phyloP scores from a whole-genome alignment of 176 grass and related monocot species.

The Saccharum officinarum region DNA sequence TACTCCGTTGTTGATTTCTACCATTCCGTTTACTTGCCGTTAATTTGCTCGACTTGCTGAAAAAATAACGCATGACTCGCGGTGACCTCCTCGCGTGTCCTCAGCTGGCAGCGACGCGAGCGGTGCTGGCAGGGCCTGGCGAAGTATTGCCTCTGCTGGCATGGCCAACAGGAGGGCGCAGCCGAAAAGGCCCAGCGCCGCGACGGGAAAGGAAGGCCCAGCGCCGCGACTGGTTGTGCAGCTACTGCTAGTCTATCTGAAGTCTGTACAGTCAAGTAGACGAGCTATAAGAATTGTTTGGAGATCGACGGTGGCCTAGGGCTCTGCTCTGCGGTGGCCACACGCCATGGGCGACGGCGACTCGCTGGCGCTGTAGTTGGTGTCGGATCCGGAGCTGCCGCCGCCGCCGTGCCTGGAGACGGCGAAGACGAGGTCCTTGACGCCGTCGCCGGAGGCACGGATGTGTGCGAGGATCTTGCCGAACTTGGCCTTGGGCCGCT shows the following conservation, averaged over 20 bases:
- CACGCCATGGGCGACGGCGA: not conserved
- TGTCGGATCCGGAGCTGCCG: not conserved
- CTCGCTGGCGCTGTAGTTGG: not conserved
- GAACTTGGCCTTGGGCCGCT: not conserved
- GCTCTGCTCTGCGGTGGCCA: not conserved
- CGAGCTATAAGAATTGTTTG: not conserved
- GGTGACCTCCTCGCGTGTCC: no score
- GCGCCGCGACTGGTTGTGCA: no score
- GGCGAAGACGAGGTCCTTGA: not conserved
- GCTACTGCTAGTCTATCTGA: not conserved
- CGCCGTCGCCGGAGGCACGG: not conserved
- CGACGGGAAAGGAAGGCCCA: no score
- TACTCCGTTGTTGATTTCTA: no score
- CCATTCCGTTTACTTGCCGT: no score
- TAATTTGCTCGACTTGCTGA: no score
- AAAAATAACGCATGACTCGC: no score
- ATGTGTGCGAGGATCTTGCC: not conserved
- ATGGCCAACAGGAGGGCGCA: no score
- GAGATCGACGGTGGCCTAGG: not conserved
- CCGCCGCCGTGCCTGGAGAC: not conserved
- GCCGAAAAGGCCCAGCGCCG: no score
- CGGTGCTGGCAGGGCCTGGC: no score
- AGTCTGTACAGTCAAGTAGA: not conserved
- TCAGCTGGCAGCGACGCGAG: no score
- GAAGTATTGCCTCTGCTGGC: no score